These are phyloP conservation scores for Chalciporus piperatus DNA, from an alignment of 768 basidiomycete species.

Conservation along the genomic window DNA sequence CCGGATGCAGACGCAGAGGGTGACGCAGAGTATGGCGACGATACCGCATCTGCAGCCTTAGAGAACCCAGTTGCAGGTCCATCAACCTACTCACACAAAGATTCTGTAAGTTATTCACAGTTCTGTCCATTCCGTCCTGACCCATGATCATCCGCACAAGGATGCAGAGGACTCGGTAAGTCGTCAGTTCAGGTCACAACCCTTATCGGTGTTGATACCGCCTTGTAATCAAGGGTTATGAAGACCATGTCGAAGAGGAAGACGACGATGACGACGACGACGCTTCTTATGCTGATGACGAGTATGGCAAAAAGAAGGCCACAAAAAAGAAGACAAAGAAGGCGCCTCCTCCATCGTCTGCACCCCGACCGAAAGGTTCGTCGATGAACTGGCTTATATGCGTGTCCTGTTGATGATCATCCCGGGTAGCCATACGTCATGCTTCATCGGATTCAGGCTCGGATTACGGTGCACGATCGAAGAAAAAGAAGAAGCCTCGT, in stretches of 20 bases:
- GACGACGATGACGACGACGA: conserved; percentile 64
- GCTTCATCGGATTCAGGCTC: conserved; percentile 78
- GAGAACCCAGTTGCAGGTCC: conserved; percentile 37
- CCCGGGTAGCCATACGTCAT: conserved; percentile 48
- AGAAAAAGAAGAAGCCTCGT: conserved; percentile 75
- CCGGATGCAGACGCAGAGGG: conserved; percentile 40
- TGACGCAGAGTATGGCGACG: conserved; percentile 40
- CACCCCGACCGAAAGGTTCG: conserved; percentile 59
- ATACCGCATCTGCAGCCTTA: conserved; percentile 36
- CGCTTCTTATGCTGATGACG: conserved; percentile 75
- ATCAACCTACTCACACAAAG: conserved; percentile 48
- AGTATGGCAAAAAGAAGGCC: conserved; percentile 68
- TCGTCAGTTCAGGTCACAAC: conserved; percentile 12
- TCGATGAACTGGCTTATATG: conserved; percentile 12
- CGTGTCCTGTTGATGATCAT: conserved; percentile 5
- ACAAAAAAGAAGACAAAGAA: conserved; percentile 66
- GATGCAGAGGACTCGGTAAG: conserved; percentile 33
- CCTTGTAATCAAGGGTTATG: conserved; percentile 59
- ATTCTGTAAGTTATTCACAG: conserved; percentile 50
- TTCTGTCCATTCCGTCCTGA: conserved; percentile 3
- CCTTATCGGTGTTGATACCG: conserved; percentile 18
- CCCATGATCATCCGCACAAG: conserved; percentile 9
- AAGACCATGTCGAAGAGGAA: conserved; percentile 48
- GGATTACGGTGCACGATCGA: conserved; percentile 81
- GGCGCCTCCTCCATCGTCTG: conserved; percentile 37